phyloP scores from a whole-genome alignment of 768 basidiomycete genomes.

The Mycena galericulata region DNA sequence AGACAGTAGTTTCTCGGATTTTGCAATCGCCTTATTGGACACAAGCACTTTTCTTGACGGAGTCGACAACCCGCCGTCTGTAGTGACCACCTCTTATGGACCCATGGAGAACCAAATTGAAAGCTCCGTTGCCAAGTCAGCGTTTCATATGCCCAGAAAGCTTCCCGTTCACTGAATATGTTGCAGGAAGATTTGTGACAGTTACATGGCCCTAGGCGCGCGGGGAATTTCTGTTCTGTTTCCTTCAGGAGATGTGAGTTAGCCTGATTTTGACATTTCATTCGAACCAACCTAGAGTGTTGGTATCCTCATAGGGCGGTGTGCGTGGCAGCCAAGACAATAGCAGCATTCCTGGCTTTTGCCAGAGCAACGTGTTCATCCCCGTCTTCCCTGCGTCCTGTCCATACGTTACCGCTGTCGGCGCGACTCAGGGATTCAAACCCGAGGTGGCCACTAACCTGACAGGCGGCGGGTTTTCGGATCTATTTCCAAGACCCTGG shows the following conservation, averaged over 20 bases:
- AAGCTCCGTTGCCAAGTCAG: constrained; percentile 5
- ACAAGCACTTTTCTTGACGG: constrained; percentile 17
- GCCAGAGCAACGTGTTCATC: constrained; percentile 41
- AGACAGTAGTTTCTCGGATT: constrained; percentile 14
- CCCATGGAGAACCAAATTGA: constrained; percentile 1
- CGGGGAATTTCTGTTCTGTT: no score
- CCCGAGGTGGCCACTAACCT: constrained; percentile 11
- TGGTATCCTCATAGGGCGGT: constrained; percentile 8
- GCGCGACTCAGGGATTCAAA: constrained; percentile 11
- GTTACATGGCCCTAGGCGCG: no score
- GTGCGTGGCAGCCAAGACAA: constrained; percentile 17
- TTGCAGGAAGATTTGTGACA: no score
- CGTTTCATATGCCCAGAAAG: constrained; percentile 21
- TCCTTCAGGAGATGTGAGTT: no score
- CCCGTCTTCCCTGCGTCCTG: constrained; percentile 38
- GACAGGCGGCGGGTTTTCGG: no score
- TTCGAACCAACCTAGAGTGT: background rate
- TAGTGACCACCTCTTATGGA: constrained; percentile 9
- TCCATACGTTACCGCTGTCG: constrained; percentile 24
- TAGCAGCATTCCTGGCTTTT: no score
- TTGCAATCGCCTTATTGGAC: constrained; percentile 15
- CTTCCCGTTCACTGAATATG: no score
- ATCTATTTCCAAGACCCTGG: no score
- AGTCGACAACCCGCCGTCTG: constrained; percentile 17
- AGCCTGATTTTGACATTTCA: background rate